phyloP scores from a whole-genome alignment of 177 flowering plant genomes.

The Tripterygium wilfordii region DNA sequence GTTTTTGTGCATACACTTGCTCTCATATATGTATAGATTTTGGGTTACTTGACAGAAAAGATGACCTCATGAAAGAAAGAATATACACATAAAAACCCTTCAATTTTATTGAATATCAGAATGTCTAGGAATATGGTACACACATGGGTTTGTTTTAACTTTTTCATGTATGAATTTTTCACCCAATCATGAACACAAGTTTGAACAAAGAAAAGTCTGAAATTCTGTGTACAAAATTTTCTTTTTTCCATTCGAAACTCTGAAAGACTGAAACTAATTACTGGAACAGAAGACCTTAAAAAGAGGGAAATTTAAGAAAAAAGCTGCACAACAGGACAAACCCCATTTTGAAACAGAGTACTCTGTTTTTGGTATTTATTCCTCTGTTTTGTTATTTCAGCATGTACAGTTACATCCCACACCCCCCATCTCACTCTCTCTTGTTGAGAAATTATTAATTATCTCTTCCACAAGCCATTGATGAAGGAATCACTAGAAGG shows the following conservation, averaged over 20 bases:
- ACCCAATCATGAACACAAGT: slow-evolving; percentile 22
- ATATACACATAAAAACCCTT: too few species aligned
- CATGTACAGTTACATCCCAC: too few species aligned
- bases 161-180: slow-evolving; percentile 11
- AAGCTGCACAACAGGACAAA: slow-evolving; percentile 32
- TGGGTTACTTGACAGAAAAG: too few species aligned
- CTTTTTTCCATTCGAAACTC: slow-evolving; percentile 17
- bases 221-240: slow-evolving; percentile 15
- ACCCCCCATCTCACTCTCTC: slow-evolving; percentile 7
- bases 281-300: too few species aligned
- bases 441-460: not conserved
- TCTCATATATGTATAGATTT: too few species aligned
- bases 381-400: slow-evolving; percentile 12
- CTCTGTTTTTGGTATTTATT: slow-evolving; percentile 20
- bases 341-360: slow-evolving; percentile 14
- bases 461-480: not conserved
- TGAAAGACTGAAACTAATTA: slow-evolving; percentile 18
- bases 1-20: too few species aligned
- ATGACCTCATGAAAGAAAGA: too few species aligned
- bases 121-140: not conserved
- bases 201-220: slow-evolving; percentile 15
- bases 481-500: slow-evolving; percentile 12
- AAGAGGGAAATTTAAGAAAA: slow-evolving; percentile 3
- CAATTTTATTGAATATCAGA: too few species aligned
- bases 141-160: not conserved